A percentile compares a stretch with the other conserved stretches of the same genome.
Conservation (phyloP, 345 rosid species). For the Citrus mangshanensis region DNA sequence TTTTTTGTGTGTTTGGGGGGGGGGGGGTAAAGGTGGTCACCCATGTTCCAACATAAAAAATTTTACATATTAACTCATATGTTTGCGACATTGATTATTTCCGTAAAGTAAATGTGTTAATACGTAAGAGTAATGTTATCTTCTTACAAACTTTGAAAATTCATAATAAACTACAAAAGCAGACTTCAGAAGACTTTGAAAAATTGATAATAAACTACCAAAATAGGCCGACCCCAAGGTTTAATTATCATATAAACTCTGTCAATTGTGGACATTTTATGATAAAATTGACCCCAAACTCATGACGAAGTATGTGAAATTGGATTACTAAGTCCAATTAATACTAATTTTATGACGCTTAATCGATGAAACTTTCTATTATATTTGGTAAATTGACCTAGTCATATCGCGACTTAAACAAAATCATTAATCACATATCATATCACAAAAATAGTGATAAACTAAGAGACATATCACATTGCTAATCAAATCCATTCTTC, state of each 20-base stretch:
- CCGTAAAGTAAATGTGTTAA: too few relatives aligned
- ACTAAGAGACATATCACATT: constrained; percentile 10
- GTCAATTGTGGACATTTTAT: background rate
- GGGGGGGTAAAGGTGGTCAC: background rate
- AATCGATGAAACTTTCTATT: background rate
- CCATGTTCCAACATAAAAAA: background rate
- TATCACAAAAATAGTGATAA: background rate
- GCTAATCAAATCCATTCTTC: constrained; percentile 5
- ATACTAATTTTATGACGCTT: background rate
- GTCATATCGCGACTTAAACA: background rate
- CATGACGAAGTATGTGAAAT: background rate
- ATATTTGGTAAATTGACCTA: background rate
- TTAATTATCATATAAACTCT: background rate
- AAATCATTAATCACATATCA: background rate
- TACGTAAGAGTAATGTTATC: too few relatives aligned
- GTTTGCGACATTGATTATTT: too few relatives aligned
- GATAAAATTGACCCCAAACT: background rate
- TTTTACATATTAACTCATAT: too few relatives aligned
- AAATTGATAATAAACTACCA: background rate
- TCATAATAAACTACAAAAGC: too few relatives aligned
- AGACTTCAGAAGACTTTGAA: background rate
- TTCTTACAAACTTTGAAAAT: too few relatives aligned
- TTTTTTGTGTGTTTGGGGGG: fast-evolving
- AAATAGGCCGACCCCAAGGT: background rate
- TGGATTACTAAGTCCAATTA: background rate